These are phyloP conservation scores for Penicillium waksmanii DNA, from an alignment of 495 filamentous ascomycete genomes.

Conservation along the genomic window DNA sequence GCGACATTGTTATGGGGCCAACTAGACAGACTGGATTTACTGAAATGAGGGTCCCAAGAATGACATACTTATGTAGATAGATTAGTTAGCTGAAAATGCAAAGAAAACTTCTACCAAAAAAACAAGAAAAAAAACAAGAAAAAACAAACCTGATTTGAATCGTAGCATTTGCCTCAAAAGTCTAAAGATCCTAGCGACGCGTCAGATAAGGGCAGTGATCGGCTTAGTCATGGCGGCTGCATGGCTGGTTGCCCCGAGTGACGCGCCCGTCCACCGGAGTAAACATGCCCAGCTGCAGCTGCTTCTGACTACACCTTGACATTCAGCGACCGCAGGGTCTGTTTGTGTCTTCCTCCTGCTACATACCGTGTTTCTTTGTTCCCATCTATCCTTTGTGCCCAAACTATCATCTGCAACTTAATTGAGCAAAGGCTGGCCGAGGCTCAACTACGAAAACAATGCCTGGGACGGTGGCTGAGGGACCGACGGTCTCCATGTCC, in stretches of 20 bases:
- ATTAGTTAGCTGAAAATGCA: conserved; percentile 5
- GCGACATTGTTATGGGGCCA: neutral
- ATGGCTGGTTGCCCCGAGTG: conserved; percentile 48
- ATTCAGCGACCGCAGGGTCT: conserved; percentile 36
- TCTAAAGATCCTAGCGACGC: neutral
- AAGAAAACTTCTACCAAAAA: conserved; percentile 8
- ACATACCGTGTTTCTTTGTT: conserved; percentile 11
- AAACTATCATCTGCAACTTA: conserved; percentile 24
- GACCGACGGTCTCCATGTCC: conserved; percentile 65
- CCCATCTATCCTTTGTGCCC: conserved; percentile 21
- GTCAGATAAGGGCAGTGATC: conserved; percentile 4
- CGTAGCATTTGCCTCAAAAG: neutral
- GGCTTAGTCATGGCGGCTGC: conserved; percentile 19
- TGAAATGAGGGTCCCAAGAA: conserved; percentile 8
- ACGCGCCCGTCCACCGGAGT: conserved; percentile 36
- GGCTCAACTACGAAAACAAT: conserved; percentile 51
- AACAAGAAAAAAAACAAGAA: too few species aligned
- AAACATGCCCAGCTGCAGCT: conserved; percentile 37
- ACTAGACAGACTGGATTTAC: conserved; percentile 18
- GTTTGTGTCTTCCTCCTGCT: conserved; percentile 9
- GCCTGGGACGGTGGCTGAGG: conserved; percentile 64
- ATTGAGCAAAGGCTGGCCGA: conserved; percentile 51
- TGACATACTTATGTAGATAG: conserved; percentile 9
- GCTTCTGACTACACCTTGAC: conserved; percentile 33
- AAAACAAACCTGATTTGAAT: neutral